Base-by-base conservation (phyloP, 1,139 yeast species). In the Blastobotrys buckinghamii region DNA sequence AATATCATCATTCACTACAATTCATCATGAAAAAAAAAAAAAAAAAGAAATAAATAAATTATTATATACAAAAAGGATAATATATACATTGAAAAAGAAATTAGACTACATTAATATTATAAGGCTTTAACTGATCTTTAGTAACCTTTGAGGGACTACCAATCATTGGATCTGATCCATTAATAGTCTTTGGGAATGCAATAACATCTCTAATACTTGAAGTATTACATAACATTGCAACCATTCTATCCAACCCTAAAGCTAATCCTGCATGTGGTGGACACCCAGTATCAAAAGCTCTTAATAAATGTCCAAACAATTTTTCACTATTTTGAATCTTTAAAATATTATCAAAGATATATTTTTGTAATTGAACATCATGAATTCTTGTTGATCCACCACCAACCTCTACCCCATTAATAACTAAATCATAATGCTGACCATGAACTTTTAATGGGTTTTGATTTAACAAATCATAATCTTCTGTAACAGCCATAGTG, bases 201-300 rank as follows among this genome's bases (percentile, higher is more conserved):
- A 92, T 84, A 2, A 92, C 98, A 63, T 92, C 97, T 57, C 97
- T 72, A 39, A 92, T 89, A 55, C 87, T 84, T 5, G 73, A 62
- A 29, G 84, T 75, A 1, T 89, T 94, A 20, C 83, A 70, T 35
- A 92, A 65, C 90, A 92, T 88, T 1, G 98, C 95, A 60, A 95
- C 82, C 72, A 92, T 72, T 53, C 99, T 73, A 65, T 92, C 99
- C 58, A 92, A 86, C 0, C 98, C 99, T 48, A 92, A 73, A 0
- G 98, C 99, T 46, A 92, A 73, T 0, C 99, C 99, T 2, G 97
- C 97, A 69, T 92, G 99, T 0, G 99, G 98, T 0, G 99, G 99
- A 62, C 97, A 89, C 1, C 98, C 98, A 70, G 86, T 81, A 40
- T 79, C 78, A 52, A 92, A 77, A 0, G 96, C 97, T 42, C 75